These are phyloP conservation scores for Boletus subcaerulescens DNA, from an alignment of 768 basidiomycete species.

Conservation along the genomic window DNA sequence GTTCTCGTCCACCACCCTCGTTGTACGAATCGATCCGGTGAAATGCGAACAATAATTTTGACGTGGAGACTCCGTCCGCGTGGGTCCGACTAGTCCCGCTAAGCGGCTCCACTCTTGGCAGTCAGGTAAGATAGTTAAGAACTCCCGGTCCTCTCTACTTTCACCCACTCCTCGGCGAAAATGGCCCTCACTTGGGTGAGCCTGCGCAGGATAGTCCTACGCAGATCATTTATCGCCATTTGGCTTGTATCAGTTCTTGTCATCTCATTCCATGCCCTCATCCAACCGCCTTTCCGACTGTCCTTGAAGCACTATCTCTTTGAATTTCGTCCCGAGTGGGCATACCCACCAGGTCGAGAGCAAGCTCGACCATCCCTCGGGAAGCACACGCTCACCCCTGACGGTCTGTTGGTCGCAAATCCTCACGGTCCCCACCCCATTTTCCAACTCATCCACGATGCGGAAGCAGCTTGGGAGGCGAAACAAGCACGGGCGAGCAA, in stretches of 20 bases:
- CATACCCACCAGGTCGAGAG: neutral
- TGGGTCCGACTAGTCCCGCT: too few relatives aligned
- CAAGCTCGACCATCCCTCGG: neutral
- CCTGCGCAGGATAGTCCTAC: neutral
- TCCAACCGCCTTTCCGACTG: neutral
- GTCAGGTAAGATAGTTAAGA: too few relatives aligned
- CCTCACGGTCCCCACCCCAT: slow-evolving; percentile 41
- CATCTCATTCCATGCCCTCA: neutral
- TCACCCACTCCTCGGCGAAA: too few relatives aligned
- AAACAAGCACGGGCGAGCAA: slow-evolving; percentile 35
- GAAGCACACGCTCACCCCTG: slow-evolving; percentile 19
- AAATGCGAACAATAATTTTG: too few relatives aligned
- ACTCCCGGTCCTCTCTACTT: too few relatives aligned
- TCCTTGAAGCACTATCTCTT: neutral
- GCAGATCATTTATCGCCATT: neutral
- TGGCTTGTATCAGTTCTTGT: neutral
- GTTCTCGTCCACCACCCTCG: too few relatives aligned
- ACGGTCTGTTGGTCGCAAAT: slow-evolving; percentile 37
- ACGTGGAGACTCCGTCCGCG: too few relatives aligned
- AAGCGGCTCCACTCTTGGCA: too few relatives aligned
- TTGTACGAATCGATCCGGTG: too few relatives aligned
- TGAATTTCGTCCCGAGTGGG: neutral
- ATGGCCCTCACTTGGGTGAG: neutral
- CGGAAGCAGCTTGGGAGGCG: slow-evolving; percentile 36
- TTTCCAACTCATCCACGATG: slow-evolving; percentile 37